Conservation (phyloP, 2,329 filamentous ascomycete species). For the Thielaviopsis populi region DNA sequence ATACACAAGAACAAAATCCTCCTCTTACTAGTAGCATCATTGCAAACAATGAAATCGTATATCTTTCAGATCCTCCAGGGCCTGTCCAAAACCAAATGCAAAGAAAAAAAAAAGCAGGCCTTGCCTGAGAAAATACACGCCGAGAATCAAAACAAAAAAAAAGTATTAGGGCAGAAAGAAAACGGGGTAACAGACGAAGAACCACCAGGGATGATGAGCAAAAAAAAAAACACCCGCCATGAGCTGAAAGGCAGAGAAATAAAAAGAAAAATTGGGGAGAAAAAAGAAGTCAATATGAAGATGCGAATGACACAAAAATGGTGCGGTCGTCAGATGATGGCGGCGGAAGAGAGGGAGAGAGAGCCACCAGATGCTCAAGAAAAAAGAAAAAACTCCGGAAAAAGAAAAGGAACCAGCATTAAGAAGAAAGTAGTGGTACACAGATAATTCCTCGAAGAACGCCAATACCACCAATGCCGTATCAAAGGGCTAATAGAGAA, state of each 20-base stretch:
- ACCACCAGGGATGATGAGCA: neutral
- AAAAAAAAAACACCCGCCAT: neutral
- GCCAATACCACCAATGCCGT: constrained; percentile 9
- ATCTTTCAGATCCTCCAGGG: constrained; percentile 13
- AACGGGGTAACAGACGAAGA: neutral
- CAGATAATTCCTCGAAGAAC: constrained; percentile 9
- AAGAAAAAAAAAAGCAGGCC: neutral
- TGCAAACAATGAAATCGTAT: constrained; percentile 17
- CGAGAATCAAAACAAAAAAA: neutral
- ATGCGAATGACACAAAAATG: constrained; percentile 10
- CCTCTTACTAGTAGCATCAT: constrained; percentile 11
- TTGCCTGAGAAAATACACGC: too few relatives aligned
- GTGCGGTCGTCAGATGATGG: constrained; percentile 10
- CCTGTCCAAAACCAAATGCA: constrained; percentile 1
- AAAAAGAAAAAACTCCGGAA: constrained; percentile 11
- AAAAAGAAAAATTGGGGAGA: constrained; percentile 4
- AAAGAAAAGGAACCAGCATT: constrained; percentile 8
- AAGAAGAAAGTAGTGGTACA: constrained; percentile 16
- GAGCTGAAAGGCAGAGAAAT: constrained; percentile 4
- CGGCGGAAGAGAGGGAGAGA: constrained; percentile 2
- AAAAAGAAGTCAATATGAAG: neutral
- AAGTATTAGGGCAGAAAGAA: neutral
- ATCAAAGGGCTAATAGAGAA: constrained; percentile 6
- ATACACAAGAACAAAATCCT: constrained; percentile 8
- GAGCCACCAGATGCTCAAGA: constrained; percentile 7